Percentiles rank a stretch among this genome's conserved stretches.
These are phyloP conservation scores for Phoma herbarum DNA, from an alignment of 2,329 filamentous ascomycete genomes.

Conservation along the genomic window DNA sequence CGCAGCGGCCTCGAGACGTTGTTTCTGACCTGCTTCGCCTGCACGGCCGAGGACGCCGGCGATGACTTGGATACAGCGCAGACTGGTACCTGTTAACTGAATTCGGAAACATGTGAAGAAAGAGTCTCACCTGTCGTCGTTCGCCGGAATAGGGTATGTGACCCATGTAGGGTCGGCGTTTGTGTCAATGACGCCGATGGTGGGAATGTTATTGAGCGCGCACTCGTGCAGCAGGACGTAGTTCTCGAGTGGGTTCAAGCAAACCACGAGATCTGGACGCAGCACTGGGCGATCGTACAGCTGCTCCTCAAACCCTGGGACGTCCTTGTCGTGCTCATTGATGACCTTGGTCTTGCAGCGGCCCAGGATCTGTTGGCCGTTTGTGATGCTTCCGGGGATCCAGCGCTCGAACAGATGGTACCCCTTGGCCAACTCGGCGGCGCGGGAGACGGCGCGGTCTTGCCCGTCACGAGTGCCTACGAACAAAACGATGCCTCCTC, in stretches of 20 bases:
- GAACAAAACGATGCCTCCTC: constrained; percentile 87
- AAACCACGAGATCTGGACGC: constrained; percentile 89
- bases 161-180: constrained; percentile 92
- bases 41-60: constrained; percentile 86
- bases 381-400: constrained; percentile 91
- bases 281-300: constrained; percentile 71
- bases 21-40: constrained; percentile 77
- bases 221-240: constrained; percentile 91
- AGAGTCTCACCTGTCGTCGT: constrained; percentile 85
- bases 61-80: constrained; percentile 82
- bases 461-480: constrained; percentile 88
- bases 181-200: constrained; percentile 94
- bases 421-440: constrained; percentile 77
- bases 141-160: constrained; percentile 95
- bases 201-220: constrained; percentile 85
- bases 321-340: constrained; percentile 73
- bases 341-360: constrained; percentile 76
- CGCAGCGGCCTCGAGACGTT: constrained; percentile 69
- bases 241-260: constrained; percentile 92
- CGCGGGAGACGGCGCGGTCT: constrained; percentile 79
- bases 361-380: constrained; percentile 87
- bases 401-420: constrained; percentile 94
- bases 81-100: constrained; percentile 59
- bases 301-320: constrained; percentile 72
- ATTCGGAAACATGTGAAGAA: background rate